These are phyloP conservation scores for Gonapodya sp. DNA, from an alignment of 192 early-diverging fungal species.

Conservation along the genomic window DNA sequence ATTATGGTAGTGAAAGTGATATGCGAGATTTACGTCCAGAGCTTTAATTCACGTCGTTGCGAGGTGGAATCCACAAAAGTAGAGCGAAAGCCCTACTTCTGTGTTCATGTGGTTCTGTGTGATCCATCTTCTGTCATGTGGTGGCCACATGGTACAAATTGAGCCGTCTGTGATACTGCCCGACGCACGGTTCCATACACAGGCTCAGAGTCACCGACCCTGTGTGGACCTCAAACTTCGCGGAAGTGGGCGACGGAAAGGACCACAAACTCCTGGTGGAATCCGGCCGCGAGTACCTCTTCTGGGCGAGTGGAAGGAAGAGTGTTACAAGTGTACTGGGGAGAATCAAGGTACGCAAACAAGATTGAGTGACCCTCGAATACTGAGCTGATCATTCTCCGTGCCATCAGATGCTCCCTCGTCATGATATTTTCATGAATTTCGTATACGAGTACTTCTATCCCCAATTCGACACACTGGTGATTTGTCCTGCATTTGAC, in stretches of 20 bases:
- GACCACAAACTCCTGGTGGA: background rate
- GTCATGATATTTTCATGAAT: background rate
- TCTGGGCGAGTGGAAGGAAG: constrained; percentile 1
- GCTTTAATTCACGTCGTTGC: background rate
- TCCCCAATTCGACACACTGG: background rate
- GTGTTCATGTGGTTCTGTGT: too few relatives aligned
- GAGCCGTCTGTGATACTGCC: too few relatives aligned
- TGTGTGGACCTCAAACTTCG: background rate
- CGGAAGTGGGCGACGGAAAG: background rate
- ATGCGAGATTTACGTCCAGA: background rate
- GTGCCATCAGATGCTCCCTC: background rate
- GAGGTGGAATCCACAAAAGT: too few relatives aligned
- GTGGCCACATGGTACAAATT: too few relatives aligned
- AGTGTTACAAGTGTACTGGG: background rate
- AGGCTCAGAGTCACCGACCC: background rate
- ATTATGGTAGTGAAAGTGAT: too few relatives aligned
- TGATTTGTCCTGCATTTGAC: background rate
- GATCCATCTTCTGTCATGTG: too few relatives aligned
- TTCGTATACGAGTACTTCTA: background rate
- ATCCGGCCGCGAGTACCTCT: background rate
- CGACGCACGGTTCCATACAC: background rate
- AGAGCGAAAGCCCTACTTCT: too few relatives aligned
- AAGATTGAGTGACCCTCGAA: background rate
- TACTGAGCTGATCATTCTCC: too few relatives aligned
- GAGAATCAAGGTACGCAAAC: background rate